Evolutionary conservation across 768 basidiomycete species (phyloP).

Genomic region (Pleurotus cornucopiae): DNA sequence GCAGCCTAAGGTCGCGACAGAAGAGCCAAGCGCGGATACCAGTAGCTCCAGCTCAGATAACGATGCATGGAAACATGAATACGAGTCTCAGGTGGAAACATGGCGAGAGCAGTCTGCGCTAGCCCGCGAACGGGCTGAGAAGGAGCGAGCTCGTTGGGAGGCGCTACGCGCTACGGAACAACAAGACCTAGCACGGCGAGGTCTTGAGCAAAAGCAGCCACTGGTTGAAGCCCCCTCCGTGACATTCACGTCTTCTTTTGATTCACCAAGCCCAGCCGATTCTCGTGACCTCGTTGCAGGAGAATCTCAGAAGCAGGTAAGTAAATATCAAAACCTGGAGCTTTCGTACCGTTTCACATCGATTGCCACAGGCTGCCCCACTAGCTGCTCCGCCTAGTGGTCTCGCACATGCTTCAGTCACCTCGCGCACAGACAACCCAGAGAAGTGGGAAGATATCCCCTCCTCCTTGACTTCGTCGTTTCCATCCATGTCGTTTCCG

Average conservation of each 20-base stretch:
- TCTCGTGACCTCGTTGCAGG: slow-evolving; percentile 34
- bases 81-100: slow-evolving; percentile 60
- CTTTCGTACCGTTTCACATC: not conserved
- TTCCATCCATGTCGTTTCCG: slow-evolving; percentile 77
- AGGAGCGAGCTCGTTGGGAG: slow-evolving; percentile 71
- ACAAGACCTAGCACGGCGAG: slow-evolving; percentile 32
- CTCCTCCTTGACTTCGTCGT: slow-evolving; percentile 57
- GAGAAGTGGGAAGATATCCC: slow-evolving; percentile 77
- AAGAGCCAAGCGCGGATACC: slow-evolving; percentile 7
- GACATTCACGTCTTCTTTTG: slow-evolving; percentile 11
- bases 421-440: slow-evolving; percentile 31
- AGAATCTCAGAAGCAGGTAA: slow-evolving; percentile 29
- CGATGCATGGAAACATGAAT: slow-evolving; percentile 61
- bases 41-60: slow-evolving; percentile 20
- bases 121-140: slow-evolving; percentile 72
- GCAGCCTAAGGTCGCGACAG: not conserved
- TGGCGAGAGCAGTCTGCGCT: slow-evolving; percentile 75
- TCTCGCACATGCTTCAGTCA: not conserved
- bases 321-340: not conserved
- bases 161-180: slow-evolving; percentile 54
- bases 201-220: slow-evolving; percentile 5
- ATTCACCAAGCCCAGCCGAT: slow-evolving; percentile 35
- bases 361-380: not conserved
- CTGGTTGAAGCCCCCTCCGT: slow-evolving; percentile 10
- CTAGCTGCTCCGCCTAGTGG: slow-evolving; percentile 4